phyloP scores from a whole-genome alignment of 2,329 filamentous ascomycete genomes.

The Fusarium oxysporum region DNA sequence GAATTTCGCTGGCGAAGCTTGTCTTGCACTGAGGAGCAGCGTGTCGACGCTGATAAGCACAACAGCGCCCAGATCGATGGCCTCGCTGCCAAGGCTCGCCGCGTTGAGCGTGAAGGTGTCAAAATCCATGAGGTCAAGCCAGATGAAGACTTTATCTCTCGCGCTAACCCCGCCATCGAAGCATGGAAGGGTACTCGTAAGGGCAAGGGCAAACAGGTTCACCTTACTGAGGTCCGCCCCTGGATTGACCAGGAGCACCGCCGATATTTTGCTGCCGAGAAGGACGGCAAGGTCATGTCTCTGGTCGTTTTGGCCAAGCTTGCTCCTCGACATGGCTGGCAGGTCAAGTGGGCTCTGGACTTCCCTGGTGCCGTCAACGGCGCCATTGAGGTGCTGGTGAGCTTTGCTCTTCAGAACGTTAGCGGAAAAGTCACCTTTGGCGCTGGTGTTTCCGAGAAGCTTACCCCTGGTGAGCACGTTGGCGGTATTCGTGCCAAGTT shows the following conservation, averaged over 20 bases:
- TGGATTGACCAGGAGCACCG: constrained; percentile 88
- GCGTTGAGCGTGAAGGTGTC: constrained; percentile 85
- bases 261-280: constrained; percentile 85
- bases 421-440: constrained; percentile 82
- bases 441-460: constrained; percentile 78
- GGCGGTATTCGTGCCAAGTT: constrained; percentile 84
- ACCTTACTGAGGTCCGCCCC: constrained; percentile 88
- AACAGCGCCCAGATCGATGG: constrained; percentile 56
- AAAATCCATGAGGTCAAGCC: constrained; percentile 79
- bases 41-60: constrained; percentile 80
- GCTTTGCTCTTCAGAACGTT: constrained; percentile 70
- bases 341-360: constrained; percentile 96
- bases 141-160: constrained; percentile 76
- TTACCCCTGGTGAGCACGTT: constrained; percentile 84
- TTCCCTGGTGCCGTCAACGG: constrained; percentile 89
- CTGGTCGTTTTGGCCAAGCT: constrained; percentile 88
- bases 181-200: constrained; percentile 86
- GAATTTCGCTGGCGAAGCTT: constrained; percentile 89
- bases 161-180: constrained; percentile 77
- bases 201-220: constrained; percentile 83
- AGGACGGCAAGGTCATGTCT: constrained; percentile 77
- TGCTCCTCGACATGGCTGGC: constrained; percentile 84
- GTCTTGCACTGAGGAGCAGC: constrained; percentile 89
- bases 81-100: constrained; percentile 79
- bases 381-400: constrained; percentile 85